Conservation (phyloP, 1,284 basidiomycete species). For the Tylopilus sp. region DNA sequence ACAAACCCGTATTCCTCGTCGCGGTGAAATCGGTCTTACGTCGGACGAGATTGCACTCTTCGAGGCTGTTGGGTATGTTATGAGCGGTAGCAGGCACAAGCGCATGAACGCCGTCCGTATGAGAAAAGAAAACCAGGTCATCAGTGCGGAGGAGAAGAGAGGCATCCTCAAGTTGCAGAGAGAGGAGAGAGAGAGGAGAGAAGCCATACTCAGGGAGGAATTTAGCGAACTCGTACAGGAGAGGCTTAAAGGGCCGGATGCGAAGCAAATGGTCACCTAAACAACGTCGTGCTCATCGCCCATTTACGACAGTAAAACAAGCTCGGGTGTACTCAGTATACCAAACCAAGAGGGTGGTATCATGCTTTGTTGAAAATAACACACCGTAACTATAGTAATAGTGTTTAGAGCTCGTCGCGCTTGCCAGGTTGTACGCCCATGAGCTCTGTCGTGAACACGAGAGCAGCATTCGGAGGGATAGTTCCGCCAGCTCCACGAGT, state of each 20-base stretch:
- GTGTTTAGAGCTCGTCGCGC: constrained; percentile 39
- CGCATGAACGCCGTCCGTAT: constrained; percentile 98
- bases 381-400: not conserved
- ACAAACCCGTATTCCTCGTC: constrained; percentile 90
- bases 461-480: constrained; percentile 81
- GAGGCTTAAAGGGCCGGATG: constrained; percentile 51
- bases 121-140: constrained; percentile 98
- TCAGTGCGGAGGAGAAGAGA: constrained; percentile 95
- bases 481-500: constrained; percentile 68
- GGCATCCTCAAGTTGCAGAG: constrained; percentile 90
- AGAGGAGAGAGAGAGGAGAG: constrained; percentile 89
- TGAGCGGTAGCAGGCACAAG: constrained; percentile 91
- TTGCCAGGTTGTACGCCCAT: constrained; percentile 45
- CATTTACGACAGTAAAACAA: not conserved
- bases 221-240: constrained; percentile 79
- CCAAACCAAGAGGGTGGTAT: not conserved
- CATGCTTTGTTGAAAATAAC: not conserved
- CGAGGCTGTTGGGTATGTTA: constrained; percentile 94
- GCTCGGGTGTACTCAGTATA: not conserved
- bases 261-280: constrained; percentile 15
- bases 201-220: constrained; percentile 75
- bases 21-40: constrained; percentile 95
- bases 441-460: constrained; percentile 89
- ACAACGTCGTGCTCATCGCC: not conserved
- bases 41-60: constrained; percentile 83